These are phyloP conservation scores for Ampelomyces quisqualis DNA, from an alignment of 2,329 filamentous ascomycete genomes.

Conservation along the genomic window DNA sequence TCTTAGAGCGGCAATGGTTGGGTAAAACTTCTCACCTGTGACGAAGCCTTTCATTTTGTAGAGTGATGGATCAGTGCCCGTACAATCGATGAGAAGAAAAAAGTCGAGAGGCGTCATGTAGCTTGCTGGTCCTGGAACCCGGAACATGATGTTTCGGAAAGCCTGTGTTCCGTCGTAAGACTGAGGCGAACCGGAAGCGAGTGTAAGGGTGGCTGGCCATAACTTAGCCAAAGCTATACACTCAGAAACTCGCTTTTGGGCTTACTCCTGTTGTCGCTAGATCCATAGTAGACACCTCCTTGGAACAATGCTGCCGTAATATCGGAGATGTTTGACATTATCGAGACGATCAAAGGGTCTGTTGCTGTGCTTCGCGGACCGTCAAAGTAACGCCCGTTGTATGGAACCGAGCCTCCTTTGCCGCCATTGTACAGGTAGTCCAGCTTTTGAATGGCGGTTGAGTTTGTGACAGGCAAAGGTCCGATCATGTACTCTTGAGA, in stretches of 20 bases:
- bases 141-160: constrained; percentile 48
- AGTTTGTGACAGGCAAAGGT: constrained; percentile 48
- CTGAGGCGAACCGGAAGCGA: constrained; percentile 37
- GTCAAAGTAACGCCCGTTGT: constrained; percentile 31
- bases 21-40: constrained; percentile 55
- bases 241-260: no score
- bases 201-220: constrained; percentile 16
- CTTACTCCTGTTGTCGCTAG: constrained; percentile 14
- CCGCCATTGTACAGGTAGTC: constrained; percentile 42
- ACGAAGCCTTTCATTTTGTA: constrained; percentile 50
- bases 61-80: constrained; percentile 48
- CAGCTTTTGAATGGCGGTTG: constrained; percentile 30
- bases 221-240: no score
- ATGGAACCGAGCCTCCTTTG: constrained; percentile 32
- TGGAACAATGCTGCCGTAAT: constrained; percentile 47
- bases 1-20: constrained; percentile 52
- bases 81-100: constrained; percentile 48
- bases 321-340: constrained; percentile 51
- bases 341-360: constrained; percentile 41
- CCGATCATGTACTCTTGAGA: constrained; percentile 52
- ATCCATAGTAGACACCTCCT: constrained; percentile 29
- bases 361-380: constrained; percentile 26
- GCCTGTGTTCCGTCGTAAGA: constrained; percentile 46
- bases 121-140: constrained; percentile 41
- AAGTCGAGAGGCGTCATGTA: constrained; percentile 51